Base-by-base conservation (phyloP, 106 monocot species). In the Acorus calamus region DNA sequence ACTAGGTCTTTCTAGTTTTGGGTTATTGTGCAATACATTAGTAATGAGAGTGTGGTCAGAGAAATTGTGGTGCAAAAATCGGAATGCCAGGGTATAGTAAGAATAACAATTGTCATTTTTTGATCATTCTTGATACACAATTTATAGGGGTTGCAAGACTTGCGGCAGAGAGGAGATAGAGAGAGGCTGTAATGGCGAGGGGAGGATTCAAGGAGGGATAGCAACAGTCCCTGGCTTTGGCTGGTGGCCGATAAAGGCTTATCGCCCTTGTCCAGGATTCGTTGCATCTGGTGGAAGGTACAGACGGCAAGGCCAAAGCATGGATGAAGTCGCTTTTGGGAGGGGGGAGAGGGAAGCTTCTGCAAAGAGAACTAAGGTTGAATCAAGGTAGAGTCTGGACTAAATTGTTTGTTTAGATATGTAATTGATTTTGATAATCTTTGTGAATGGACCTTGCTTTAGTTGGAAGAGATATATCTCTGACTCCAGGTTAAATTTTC, bases 181-280 rank as follows among this genome's bases (percentile, higher is more conserved):
- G 59, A 81, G 45, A 9, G 86, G 89, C 13, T 93, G 93, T 70
- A 89, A 93, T 59, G 89, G 93, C 7, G 89, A 93, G 69, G 93
- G 93, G 55, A 78, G 93, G 73, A 93, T 93, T 50, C 93, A 93
- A 71, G 89, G 93, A 8, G 89, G 93, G 3, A 93, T 93, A 69
- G 93, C 93, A 56, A 86, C 89, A 14, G 79, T 93, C 42, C 93
- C 89, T 53, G 93, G 93, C n/a, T 93, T 93, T 56, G 83, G 89
- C 50, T 93, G 93, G 93, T 94, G 94, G 93, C 89, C 89, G 0
- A 89, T 89, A 53, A 94, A 94, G 71, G 94, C 89, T 50, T 94
- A 69, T 56, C 69, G 89, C 45, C 94, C 94, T 47, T 94, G 89
- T 43, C 94, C 86, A 1, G 86, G 81, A 45, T 89, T 89, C 52